Percentiles rank a stretch among this genome's conserved stretches.
phyloP scores from a whole-genome alignment of 2,329 filamentous ascomycete genomes.

The Fusarium miscanthi region DNA sequence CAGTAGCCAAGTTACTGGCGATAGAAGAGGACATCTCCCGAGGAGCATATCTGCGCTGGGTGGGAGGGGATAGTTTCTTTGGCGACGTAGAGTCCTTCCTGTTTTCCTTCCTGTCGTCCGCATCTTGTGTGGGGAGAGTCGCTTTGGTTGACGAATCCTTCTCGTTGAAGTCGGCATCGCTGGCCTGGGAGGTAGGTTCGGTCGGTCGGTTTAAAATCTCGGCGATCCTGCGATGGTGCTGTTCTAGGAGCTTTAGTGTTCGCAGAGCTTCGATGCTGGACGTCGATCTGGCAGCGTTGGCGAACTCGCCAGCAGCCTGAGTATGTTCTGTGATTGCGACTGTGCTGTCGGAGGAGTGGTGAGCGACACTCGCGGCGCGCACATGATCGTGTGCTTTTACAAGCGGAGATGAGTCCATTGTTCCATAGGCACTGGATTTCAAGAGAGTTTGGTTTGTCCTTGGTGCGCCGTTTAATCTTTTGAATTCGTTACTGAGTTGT shows the following conservation, averaged over 20 bases:
- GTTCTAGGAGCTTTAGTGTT: conserved; percentile 85
- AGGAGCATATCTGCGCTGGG: conserved; percentile 64
- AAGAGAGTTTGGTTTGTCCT: neutral
- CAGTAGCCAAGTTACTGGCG: conserved; percentile 87
- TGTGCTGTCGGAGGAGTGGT: conserved; percentile 78
- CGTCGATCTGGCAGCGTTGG: conserved; percentile 80
- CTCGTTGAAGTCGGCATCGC: conserved; percentile 45
- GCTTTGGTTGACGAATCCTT: conserved; percentile 46
- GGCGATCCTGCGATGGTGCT: conserved; percentile 87
- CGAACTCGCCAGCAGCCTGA: conserved; percentile 87
- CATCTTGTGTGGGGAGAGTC: conserved; percentile 25
- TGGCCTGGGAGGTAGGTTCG: conserved; percentile 51
- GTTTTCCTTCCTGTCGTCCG: conserved; percentile 38
- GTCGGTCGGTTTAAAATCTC: conserved; percentile 80
- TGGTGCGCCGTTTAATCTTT: conserved; percentile 4
- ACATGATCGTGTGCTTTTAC: conserved; percentile 87
- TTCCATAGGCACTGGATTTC: conserved; percentile 20
- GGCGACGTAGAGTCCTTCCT: conserved; percentile 37
- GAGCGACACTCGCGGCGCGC: conserved; percentile 81
- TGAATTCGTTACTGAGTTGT: neutral
- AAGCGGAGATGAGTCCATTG: conserved; percentile 54
- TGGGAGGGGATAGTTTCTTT: conserved; percentile 49
- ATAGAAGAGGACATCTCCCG: conserved; percentile 85
- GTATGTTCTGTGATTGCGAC: conserved; percentile 90
- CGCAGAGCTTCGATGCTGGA: conserved; percentile 78